Base-by-base conservation (phyloP, 73 alveolate genomes). In the Loxodes magnus region DNA sequence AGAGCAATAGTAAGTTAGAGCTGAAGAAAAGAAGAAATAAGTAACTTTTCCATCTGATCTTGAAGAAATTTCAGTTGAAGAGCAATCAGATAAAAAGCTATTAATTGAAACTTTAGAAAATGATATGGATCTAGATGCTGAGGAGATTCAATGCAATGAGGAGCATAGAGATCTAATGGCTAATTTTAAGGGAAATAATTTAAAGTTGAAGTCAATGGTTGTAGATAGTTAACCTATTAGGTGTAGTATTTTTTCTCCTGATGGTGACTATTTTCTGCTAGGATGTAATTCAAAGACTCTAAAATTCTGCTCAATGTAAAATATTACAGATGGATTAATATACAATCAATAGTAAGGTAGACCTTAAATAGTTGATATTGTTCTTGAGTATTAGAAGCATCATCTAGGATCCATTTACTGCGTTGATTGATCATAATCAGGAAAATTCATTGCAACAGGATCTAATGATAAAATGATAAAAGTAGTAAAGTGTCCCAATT, bases 341-440 rank as follows among this genome's bases (percentile, higher is more conserved):
- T 60, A 77, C 35, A 66, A 50, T 67, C 69, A 67, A 71, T 65
- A 28, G 65, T 64, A 48, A 51, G 74, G 43, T 14, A 31, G 35
- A 20, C 48, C n/a, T 7, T 20, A 3, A 22, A 7, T 12, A 30
- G 43, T 56, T 56, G 25, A 61, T 10, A 6, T 71, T n/a, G 64
- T 82, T 14, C 83, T 77, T 61, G 98, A 91, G 53, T 84, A 79
- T 48, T 65, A 72, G 36, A 87, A 87, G 43, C 96, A 87, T 67
- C 98, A 87, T 62, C 68, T 64, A 19, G 98, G 98, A 20, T 87
- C 97, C 12, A 56, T 92, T 3, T 92, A 92, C 57, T 88, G 97
- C 41, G 62, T 92, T 15, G 97, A 92, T 62, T 92, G 98, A 97
- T 67, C 92, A 42, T 69, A 78, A 29, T 61, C 88, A 17, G 92